A percentile compares a stretch with the other conserved stretches of the same genome.
phyloP scores from a whole-genome alignment of 805 yeast species.

The Ogataea pini region DNA sequence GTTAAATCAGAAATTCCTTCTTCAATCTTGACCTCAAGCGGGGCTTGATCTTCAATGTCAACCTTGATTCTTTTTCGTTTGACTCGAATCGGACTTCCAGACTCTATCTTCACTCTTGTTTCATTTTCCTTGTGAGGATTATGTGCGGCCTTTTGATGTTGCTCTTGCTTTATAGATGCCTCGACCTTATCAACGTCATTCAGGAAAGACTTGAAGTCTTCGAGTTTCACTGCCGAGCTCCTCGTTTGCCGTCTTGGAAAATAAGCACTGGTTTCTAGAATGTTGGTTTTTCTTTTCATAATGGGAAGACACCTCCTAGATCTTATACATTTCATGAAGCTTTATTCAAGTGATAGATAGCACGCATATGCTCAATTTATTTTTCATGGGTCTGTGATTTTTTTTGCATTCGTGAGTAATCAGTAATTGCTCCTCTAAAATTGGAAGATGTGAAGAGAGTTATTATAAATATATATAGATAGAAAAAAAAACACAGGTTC shows the following conservation, averaged over 20 bases:
- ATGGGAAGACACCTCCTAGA: background rate
- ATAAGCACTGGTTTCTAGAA: conserved; percentile 8
- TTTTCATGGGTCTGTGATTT: background rate
- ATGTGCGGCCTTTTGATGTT: background rate
- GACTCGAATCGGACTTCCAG: background rate
- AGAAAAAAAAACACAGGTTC: background rate
- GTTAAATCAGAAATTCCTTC: background rate
- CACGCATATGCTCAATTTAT: no score
- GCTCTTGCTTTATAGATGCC: conserved; percentile 4
- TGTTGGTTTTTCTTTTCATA: background rate
- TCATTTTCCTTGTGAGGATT: background rate
- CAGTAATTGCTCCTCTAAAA: background rate
- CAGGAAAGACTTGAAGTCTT: background rate
- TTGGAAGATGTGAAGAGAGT: background rate
- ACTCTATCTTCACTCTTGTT: background rate
- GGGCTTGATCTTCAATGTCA: background rate
- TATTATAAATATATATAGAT: background rate
- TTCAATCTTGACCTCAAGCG: background rate
- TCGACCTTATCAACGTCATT: conserved; percentile 5
- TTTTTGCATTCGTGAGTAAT: background rate
- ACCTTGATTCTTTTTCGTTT: conserved; percentile 3
- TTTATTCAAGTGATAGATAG: no score
- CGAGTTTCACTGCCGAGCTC: conserved; percentile 2
- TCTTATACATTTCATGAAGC: background rate
- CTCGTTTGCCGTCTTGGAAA: conserved; percentile 11